Percentiles rank a stretch among this genome's conserved stretches.
These are phyloP conservation scores for Warburgia ugandensis DNA, from an alignment of 164 flowering plant species.

Conservation along the genomic window DNA sequence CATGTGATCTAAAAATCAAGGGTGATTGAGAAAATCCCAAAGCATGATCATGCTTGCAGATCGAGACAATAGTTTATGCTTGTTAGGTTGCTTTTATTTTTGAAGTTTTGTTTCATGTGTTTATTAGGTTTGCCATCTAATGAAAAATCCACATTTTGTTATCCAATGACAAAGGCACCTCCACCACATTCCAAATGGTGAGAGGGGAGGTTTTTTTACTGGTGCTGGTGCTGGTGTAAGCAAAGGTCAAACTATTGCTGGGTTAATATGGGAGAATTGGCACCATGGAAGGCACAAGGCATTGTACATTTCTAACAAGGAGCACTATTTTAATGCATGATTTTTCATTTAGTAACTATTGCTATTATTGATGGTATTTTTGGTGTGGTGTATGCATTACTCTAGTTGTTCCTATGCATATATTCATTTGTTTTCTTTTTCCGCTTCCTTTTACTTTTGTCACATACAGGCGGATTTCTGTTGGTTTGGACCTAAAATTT, in stretches of 20 bases:
- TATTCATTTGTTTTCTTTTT: constrained; percentile 2
- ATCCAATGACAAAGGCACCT: constrained; percentile 57
- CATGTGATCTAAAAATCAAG: constrained; percentile 57
- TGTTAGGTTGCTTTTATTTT: constrained; percentile 56
- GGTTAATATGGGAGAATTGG: constrained; percentile 99
- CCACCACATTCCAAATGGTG: constrained; percentile 65
- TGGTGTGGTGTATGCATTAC: neutral
- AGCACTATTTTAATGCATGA: neutral
- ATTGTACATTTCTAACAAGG: constrained; percentile 42
- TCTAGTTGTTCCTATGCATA: neutral
- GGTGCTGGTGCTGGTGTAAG: constrained; percentile 99
- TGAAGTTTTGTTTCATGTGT: neutral
- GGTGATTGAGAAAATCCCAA: constrained; percentile 56
- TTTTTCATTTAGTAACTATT: neutral
- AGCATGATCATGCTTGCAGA: constrained; percentile 87
- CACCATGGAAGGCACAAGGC: constrained; percentile 81
- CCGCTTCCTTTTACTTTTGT: neutral
- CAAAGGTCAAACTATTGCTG: constrained; percentile 95
- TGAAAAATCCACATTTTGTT: neutral
- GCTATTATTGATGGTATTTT: neutral
- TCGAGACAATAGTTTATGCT: constrained; percentile 91
- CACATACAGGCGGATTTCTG: constrained; percentile 81
- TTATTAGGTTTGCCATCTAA: too few species aligned
- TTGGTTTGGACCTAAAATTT: constrained; percentile 92
- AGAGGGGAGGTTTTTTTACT: constrained; percentile 89